Conservation (phyloP, 345 rosid species). For the Euphorbia lathyris region DNA sequence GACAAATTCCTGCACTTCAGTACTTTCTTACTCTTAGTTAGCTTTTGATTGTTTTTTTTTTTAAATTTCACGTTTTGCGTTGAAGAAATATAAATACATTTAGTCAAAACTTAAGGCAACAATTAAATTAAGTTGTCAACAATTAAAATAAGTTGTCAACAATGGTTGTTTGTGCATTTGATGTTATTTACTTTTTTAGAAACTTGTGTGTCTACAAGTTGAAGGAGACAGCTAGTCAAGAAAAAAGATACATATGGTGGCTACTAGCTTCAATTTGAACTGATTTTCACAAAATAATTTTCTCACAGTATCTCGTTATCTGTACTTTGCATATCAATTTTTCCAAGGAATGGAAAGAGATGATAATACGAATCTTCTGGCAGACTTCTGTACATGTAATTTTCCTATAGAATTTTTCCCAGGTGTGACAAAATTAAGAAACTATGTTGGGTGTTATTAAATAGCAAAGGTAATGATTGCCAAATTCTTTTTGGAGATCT, state of each 20-base stretch:
- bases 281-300: not conserved
- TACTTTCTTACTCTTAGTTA: not conserved
- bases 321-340: not conserved
- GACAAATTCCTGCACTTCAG: slow-evolving; percentile 13
- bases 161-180: not conserved
- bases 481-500: not conserved
- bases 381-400: not conserved
- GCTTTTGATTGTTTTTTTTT: not conserved
- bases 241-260: not conserved
- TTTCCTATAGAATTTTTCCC: not conserved
- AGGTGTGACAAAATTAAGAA: not conserved
- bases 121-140: too few species aligned
- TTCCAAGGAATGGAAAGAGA: not conserved
- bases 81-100: not conserved
- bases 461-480: not conserved
- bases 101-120: not conserved
- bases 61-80: not conserved
- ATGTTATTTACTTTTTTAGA: not conserved
- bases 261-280: not conserved
- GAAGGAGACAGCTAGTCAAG: not conserved
- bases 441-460: not conserved
- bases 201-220: not conserved
- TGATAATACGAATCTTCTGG: not conserved
- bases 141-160: not conserved
- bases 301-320: not conserved